Percentiles rank a stretch among this genome's conserved stretches.
These are phyloP conservation scores for Scutellaria galericulata DNA, from an alignment of 257 asterid genomes.

Conservation along the genomic window DNA sequence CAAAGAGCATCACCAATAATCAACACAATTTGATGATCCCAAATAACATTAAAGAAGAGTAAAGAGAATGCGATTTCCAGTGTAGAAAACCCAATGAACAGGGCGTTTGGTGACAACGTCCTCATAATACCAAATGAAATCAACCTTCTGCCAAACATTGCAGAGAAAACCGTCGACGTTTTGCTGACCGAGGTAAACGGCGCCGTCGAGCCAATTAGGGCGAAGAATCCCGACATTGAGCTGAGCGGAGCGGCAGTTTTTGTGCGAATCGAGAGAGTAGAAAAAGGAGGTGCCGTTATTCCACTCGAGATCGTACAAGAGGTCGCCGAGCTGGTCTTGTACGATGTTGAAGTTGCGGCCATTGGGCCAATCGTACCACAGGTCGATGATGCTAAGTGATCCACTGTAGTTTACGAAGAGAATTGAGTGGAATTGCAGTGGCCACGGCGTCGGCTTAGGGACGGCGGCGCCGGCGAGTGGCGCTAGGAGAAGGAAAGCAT, in stretches of 20 bases:
- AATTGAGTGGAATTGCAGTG: slow-evolving; percentile 80
- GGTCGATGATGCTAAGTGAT: slow-evolving; percentile 63
- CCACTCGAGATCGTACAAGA: slow-evolving; percentile 71
- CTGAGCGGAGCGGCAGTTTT: slow-evolving; percentile 53
- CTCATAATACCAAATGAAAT: slow-evolving; percentile 76
- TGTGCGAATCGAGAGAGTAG: slow-evolving; percentile 51
- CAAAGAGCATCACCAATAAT: not conserved
- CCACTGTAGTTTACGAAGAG: slow-evolving; percentile 64
- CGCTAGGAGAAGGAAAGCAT: slow-evolving; percentile 26
- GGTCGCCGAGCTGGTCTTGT: slow-evolving; percentile 64
- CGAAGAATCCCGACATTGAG: slow-evolving; percentile 71
- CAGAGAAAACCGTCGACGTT: slow-evolving; percentile 69
- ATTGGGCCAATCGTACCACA: slow-evolving; percentile 94
- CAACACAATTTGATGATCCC: not conserved
- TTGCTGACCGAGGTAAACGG: slow-evolving; percentile 68
- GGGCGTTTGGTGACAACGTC: slow-evolving; percentile 73
- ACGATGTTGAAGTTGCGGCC: slow-evolving; percentile 83
- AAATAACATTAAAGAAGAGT: not conserved
- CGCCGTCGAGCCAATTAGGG: slow-evolving; percentile 85
- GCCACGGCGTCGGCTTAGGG: slow-evolving; percentile 75
- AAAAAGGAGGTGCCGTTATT: slow-evolving; percentile 64
- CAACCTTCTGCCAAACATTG: slow-evolving; percentile 74
- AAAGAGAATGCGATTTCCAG: slow-evolving; percentile 41
- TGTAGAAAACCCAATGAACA: slow-evolving; percentile 77
- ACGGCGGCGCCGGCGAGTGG: slow-evolving; percentile 24